Percentiles rank a stretch among this genome's conserved stretches.
Conservation (phyloP, 257 asterid species). For the Rubia yunnanensis region DNA sequence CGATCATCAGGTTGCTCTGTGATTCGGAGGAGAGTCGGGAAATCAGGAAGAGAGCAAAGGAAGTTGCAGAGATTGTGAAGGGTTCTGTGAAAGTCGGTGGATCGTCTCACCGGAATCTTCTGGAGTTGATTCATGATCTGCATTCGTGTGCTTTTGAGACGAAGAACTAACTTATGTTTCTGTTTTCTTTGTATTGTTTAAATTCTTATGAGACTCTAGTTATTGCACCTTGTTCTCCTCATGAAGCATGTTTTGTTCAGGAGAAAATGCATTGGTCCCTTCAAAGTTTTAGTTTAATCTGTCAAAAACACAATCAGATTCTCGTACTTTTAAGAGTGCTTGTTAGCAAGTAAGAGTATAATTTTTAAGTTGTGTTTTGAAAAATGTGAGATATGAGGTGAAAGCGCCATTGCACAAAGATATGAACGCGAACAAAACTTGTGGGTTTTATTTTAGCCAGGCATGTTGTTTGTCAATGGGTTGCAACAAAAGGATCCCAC, state of each 20-base stretch:
- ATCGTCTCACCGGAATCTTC: neutral
- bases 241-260: slow-evolving; percentile 48
- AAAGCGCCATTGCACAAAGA: slow-evolving; percentile 40
- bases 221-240: slow-evolving; percentile 64
- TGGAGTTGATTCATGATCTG: neutral
- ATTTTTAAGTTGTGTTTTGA: too few relatives aligned
- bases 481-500: too few relatives aligned
- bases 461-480: too few relatives aligned
- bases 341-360: slow-evolving; percentile 62
- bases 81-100: neutral
- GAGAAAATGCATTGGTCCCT: slow-evolving; percentile 53
- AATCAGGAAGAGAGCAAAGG: slow-evolving; percentile 11
- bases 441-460: too few relatives aligned
- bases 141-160: neutral
- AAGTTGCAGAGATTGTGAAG: neutral
- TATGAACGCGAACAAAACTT: too few relatives aligned
- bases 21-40: slow-evolving; percentile 8
- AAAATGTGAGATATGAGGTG: slow-evolving; percentile 66
- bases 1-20: slow-evolving; percentile 12
- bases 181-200: neutral
- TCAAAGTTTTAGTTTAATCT: slow-evolving; percentile 57
- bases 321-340: too few relatives aligned
- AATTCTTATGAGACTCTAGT: slow-evolving; percentile 37
- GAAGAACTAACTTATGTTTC: neutral
- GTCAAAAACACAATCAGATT: too few relatives aligned